phyloP scores from a whole-genome alignment of 2,329 filamentous ascomycete species.

The Ophiostoma novo-ulmi region DNA sequence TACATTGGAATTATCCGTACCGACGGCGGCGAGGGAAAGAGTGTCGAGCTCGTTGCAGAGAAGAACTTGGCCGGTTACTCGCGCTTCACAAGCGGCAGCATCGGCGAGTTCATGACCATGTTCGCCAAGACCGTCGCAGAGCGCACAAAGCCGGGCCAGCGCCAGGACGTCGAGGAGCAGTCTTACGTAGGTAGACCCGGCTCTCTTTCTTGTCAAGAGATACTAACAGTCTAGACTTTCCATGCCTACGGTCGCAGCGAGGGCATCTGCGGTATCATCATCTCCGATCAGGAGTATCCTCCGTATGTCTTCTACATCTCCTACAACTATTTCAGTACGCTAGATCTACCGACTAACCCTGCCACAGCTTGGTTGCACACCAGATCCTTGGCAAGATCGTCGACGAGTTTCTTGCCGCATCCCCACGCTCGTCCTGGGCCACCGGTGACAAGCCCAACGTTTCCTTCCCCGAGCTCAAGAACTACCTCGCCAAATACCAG shows the following conservation, averaged over 20 bases:
- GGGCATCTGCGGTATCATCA: constrained; percentile 71
- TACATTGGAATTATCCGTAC: constrained; percentile 1
- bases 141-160: constrained; percentile 64
- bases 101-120: constrained; percentile 58
- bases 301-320: constrained; percentile 32
- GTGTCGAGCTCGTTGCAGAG: constrained; percentile 45
- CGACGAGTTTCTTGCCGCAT: constrained; percentile 76
- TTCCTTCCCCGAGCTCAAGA: constrained; percentile 67
- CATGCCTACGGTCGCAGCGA: constrained; percentile 72
- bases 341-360: not conserved
- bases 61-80: constrained; percentile 74
- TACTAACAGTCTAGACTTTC: constrained; percentile 35
- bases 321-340: no score
- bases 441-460: constrained; percentile 47
- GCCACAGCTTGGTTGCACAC: constrained; percentile 63
- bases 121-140: constrained; percentile 86
- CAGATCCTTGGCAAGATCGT: constrained; percentile 79
- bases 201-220: not conserved
- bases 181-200: constrained; percentile 29
- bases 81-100: constrained; percentile 63
- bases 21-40: constrained; percentile 38
- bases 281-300: constrained; percentile 70
- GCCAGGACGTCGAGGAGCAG: constrained; percentile 81
- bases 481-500: constrained; percentile 71
- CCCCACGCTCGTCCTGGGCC: constrained; percentile 60